Conservation (phyloP, 768 basidiomycete genomes). For the Russula dissimulans region DNA sequence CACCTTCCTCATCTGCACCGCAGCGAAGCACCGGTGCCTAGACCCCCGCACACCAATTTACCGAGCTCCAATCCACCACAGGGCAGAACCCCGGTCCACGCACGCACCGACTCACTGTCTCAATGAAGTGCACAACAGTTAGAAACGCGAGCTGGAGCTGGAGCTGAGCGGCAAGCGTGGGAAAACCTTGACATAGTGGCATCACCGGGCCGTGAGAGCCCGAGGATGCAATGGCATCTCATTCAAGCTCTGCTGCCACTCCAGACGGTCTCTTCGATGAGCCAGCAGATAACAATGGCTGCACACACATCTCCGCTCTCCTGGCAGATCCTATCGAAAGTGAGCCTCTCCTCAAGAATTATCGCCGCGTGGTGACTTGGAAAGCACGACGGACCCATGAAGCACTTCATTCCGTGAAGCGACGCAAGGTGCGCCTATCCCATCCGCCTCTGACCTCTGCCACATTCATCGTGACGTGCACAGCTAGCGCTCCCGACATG, state of each 20-base stretch:
- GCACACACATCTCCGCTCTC: constrained; percentile 35
- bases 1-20: neutral
- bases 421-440: constrained; percentile 46
- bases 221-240: neutral
- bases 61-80: too few species aligned
- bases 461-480: neutral
- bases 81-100: too few species aligned
- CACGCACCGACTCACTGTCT: too few species aligned
- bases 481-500: constrained; percentile 56
- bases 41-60: neutral
- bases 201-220: neutral
- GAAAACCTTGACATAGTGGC: neutral
- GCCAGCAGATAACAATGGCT: constrained; percentile 14
- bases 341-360: constrained; percentile 36
- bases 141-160: too few species aligned
- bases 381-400: constrained; percentile 38
- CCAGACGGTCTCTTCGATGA: constrained; percentile 12
- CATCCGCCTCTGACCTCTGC: neutral
- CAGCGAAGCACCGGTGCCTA: neutral
- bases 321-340: constrained; percentile 29
- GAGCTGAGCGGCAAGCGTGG: too few species aligned
- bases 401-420: constrained; percentile 44
- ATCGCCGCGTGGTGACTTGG: constrained; percentile 49
- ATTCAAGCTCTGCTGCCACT: constrained; percentile 6
- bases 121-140: too few species aligned